phyloP scores from a whole-genome alignment of 805 yeast genomes.

The Metschnikowia amazonensis region DNA sequence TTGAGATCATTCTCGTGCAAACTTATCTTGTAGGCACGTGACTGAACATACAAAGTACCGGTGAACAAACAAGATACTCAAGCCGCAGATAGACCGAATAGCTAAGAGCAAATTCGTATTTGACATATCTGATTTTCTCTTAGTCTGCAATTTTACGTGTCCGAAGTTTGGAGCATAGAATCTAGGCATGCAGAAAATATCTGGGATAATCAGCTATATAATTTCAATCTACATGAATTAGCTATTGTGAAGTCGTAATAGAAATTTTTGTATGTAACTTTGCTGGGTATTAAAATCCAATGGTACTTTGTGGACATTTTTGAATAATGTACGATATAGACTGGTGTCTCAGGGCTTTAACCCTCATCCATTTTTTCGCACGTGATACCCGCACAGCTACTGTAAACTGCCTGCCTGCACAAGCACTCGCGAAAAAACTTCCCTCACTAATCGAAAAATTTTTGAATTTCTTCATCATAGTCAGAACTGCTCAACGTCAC shows the following conservation, averaged over 20 bases:
- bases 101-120: not conserved
- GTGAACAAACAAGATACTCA: not conserved
- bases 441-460: conserved; percentile 12
- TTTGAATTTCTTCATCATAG: conserved; percentile 14
- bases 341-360: conserved; percentile 1
- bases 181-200: no score
- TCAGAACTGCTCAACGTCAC: conserved; percentile 19
- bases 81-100: not conserved
- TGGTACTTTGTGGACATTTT: not conserved
- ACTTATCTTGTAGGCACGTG: not conserved
- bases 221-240: no score
- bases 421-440: conserved; percentile 19
- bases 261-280: no score
- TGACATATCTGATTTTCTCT: no score
- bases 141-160: no score
- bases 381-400: not conserved
- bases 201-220: no score
- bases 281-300: no score
- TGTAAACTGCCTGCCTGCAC: conserved; percentile 12
- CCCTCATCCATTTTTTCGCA: not conserved
- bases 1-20: not conserved
- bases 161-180: no score
- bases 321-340: not conserved
- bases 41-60: not conserved
- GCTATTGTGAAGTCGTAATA: no score